A percentile compares a stretch with the other conserved stretches of the same genome.
Evolutionary conservation across 2,329 filamentous ascomycete genomes (phyloP).

Genomic region (Rutstroemia sp.): DNA sequence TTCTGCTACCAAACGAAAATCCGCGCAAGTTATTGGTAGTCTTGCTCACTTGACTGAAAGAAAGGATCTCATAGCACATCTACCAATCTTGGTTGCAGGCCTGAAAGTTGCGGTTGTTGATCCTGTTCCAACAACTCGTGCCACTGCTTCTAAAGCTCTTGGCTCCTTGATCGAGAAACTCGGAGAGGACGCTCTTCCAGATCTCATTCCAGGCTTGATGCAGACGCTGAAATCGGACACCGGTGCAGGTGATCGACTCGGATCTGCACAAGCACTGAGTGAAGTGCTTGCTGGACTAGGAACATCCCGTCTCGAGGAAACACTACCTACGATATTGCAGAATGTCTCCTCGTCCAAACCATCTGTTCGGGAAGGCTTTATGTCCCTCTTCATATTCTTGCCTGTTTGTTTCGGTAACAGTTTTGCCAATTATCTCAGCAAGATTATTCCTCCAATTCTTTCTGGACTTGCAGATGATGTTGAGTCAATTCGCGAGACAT

Average conservation of each 20-base stretch:
- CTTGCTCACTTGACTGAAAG: slow-evolving; percentile 94
- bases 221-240: slow-evolving; percentile 95
- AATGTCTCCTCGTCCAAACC: slow-evolving; percentile 90
- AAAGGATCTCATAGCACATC: slow-evolving; percentile 83
- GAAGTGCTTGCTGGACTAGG: slow-evolving; percentile 94
- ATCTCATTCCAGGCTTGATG: slow-evolving; percentile 97
- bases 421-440: slow-evolving; percentile 90
- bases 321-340: slow-evolving; percentile 88
- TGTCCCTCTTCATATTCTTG: slow-evolving; percentile 99
- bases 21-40: slow-evolving; percentile 95
- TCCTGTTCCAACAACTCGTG: slow-evolving; percentile 90
- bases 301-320: slow-evolving; percentile 88
- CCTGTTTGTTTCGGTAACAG: slow-evolving; percentile 98
- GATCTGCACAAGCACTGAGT: slow-evolving; percentile 90
- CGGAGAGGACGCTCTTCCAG: slow-evolving; percentile 90
- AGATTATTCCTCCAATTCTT: slow-evolving; percentile 91
- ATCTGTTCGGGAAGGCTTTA: slow-evolving; percentile 92
- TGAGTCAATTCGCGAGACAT: slow-evolving; percentile 95
- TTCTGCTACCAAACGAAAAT: slow-evolving; percentile 92
- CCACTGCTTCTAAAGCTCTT: slow-evolving; percentile 90
- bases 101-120: slow-evolving; percentile 86
- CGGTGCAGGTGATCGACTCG: slow-evolving; percentile 89
- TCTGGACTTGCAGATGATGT: slow-evolving; percentile 91
- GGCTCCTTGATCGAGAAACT: slow-evolving; percentile 97
- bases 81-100: slow-evolving; percentile 87